A percentile compares a stretch with the other conserved stretches of the same genome.
phyloP scores from a whole-genome alignment of 176 grass and related monocot genomes.

The Phragmites australis region DNA sequence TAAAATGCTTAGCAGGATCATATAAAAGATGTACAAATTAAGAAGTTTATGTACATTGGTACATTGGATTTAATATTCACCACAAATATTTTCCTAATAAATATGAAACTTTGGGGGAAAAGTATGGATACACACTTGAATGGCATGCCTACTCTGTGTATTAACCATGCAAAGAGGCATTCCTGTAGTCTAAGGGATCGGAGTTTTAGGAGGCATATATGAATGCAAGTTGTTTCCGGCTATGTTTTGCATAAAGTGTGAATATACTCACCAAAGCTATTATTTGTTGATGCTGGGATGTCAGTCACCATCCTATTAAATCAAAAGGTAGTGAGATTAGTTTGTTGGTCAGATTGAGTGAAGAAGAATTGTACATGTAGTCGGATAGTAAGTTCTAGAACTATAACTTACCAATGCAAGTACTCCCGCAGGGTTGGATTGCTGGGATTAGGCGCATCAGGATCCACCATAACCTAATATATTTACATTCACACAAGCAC shows the following conservation, averaged over 20 bases:
- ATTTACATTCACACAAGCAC: conserved; percentile 50
- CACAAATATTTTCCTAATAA: neutral
- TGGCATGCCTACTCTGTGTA: neutral
- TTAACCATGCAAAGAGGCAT: neutral
- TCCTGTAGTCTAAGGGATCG: too few species aligned
- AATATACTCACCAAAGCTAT: conserved; percentile 76
- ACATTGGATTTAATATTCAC: neutral
- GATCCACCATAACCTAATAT: conserved; percentile 89
- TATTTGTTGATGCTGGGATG: conserved; percentile 76
- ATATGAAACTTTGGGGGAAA: neutral
- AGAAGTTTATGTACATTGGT: neutral
- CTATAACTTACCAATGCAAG: conserved; percentile 72
- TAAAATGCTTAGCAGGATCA: neutral
- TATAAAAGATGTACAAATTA: conserved; percentile 12
- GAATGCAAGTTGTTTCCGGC: neutral
- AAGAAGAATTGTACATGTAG: neutral
- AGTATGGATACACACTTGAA: neutral
- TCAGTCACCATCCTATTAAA: conserved; percentile 85
- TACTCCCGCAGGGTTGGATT: conserved; percentile 76
- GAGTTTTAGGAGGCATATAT: neutral
- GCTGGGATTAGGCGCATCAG: conserved; percentile 93
- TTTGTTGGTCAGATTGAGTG: neutral
- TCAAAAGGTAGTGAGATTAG: conserved; percentile 25
- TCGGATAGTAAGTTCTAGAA: conserved; percentile 13
- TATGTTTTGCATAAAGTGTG: neutral